Percentiles rank a stretch among this genome's conserved stretches.
phyloP scores from a whole-genome alignment of 805 yeast genomes.

The Zygotorulaspora danielsina region DNA sequence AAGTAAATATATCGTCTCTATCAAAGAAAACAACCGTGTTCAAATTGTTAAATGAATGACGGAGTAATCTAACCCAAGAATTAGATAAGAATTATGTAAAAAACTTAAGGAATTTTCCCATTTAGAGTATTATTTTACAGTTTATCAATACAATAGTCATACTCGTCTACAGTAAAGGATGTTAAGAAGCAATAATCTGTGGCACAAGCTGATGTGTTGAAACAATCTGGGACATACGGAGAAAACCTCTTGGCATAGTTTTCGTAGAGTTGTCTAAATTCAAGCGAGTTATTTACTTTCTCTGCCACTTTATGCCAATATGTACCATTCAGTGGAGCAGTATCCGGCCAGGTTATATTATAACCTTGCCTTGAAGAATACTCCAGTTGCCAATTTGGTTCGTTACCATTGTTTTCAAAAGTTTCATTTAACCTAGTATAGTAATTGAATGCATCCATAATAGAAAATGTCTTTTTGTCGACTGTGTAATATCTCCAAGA shows the following conservation, averaged over 20 bases:
- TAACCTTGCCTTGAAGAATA: slow-evolving; percentile 62
- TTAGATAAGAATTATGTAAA: no score
- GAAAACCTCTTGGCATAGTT: slow-evolving; percentile 50
- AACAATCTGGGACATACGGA: slow-evolving; percentile 51
- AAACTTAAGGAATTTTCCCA: no score
- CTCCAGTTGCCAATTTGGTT: slow-evolving; percentile 59
- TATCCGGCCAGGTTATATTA: slow-evolving; percentile 51
- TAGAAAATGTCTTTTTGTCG: slow-evolving; percentile 54
- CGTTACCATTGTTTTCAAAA: slow-evolving; percentile 47
- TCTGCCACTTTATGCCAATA: slow-evolving; percentile 61
- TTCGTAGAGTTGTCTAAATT: slow-evolving; percentile 47
- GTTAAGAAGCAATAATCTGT: slow-evolving; percentile 42
- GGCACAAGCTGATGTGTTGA: slow-evolving; percentile 32
- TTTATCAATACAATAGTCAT: slow-evolving; percentile 25
- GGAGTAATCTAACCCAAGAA: no score
- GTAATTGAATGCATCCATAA: slow-evolving; percentile 56
- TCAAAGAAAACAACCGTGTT: no score
- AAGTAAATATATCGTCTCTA: no score
- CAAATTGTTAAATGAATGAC: no score
- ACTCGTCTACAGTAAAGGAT: slow-evolving; percentile 37
- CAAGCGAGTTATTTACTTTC: slow-evolving; percentile 40
- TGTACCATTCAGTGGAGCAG: slow-evolving; percentile 61
- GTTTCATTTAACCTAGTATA: slow-evolving; percentile 57
- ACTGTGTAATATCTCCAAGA: slow-evolving; percentile 70
- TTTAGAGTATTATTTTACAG: no score